These are phyloP conservation scores for Verruconis gallopava DNA, from an alignment of 2,329 filamentous ascomycete species.

Conservation along the genomic window DNA sequence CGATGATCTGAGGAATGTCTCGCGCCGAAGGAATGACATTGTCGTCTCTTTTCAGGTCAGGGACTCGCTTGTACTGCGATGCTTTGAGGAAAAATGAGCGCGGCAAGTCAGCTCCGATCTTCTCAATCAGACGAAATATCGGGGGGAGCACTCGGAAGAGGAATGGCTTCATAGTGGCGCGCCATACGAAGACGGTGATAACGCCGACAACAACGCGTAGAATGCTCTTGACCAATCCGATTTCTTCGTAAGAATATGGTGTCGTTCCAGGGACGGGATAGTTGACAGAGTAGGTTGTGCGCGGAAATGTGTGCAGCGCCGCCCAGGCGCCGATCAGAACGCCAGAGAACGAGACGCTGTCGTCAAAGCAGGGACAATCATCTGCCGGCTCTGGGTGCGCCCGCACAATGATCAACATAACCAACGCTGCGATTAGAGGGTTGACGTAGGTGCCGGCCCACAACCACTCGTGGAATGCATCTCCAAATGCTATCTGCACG, in stretches of 20 bases:
- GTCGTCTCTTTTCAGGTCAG: slow-evolving; percentile 58
- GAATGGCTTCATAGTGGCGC: slow-evolving; percentile 75
- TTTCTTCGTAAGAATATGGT: slow-evolving; percentile 50
- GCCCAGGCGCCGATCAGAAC: slow-evolving; percentile 76
- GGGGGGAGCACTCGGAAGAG: slow-evolving; percentile 69
- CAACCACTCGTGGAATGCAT: slow-evolving; percentile 57
- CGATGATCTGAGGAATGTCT: slow-evolving; percentile 49
- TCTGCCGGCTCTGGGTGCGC: slow-evolving; percentile 93
- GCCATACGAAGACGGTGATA: slow-evolving; percentile 74
- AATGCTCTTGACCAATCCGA: slow-evolving; percentile 46
- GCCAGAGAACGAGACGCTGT: slow-evolving; percentile 84
- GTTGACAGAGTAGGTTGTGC: slow-evolving; percentile 40
- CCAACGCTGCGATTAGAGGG: slow-evolving; percentile 48
- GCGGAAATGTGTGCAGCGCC: slow-evolving; percentile 70
- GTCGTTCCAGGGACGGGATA: slow-evolving; percentile 45
- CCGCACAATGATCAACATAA: slow-evolving; percentile 65
- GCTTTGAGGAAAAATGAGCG: slow-evolving; percentile 84
- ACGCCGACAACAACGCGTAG: slow-evolving; percentile 68
- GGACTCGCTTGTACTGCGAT: slow-evolving; percentile 81
- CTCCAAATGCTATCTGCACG: slow-evolving; percentile 41
- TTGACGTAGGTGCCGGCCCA: slow-evolving; percentile 42
- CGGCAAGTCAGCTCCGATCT: slow-evolving; percentile 64
- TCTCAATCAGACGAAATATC: slow-evolving; percentile 74
- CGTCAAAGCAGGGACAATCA: slow-evolving; percentile 93
- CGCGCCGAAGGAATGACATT: slow-evolving; percentile 84